Base-by-base conservation (phyloP, 495 filamentous ascomycete genomes). In the Aspergillus bridgeri region DNA sequence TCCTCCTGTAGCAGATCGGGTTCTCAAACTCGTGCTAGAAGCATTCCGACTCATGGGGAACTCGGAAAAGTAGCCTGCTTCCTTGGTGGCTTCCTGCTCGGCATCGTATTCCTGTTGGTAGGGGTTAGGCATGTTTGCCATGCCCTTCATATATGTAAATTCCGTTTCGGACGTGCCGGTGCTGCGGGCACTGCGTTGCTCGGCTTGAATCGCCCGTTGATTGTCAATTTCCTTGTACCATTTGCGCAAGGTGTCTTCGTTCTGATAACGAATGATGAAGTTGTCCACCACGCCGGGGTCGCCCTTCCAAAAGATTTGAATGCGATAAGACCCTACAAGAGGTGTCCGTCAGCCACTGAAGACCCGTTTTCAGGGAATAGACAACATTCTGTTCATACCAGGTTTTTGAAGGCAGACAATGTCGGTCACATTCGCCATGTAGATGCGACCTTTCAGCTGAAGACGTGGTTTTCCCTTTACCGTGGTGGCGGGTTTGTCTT, bases 381-480 rank as follows among this genome's bases (percentile, higher is more conserved):
- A n/a, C 6, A 2, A 50, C 6, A n/a, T 22, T 9, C 21, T 15
- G 21, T 46, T 60, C 73, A 64, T 86, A 96, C 92, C 92, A 66
- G 88, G 87, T 69, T 90, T 96, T 53, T 84, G 81, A 29, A 92
- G 75, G 18, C 88, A 90, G 5, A 96, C 76, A 22, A 96, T 88
- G 65, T 98, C 92, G 6, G 94, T 98, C 46, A 98, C 93, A 67
- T 98, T 98, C 54, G 93, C 92, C 93, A 98, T 97, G 73, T 98
- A 98, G 64, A 98, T 98, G 20, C 94, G 85, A 22, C 94, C 94
- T 74, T 98, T 98, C 29, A 98, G 81, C 68, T 96, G 92, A 49
- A 98, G 77, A 68, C 89, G 92, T 33, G 87, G 82, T 65, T 89
- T 89, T 51, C 84, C 81, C 66, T 89, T 93, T 60, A 82, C 85